Base-by-base conservation (phyloP, 257 asterid species). In the Handroanthus guayacan region DNA sequence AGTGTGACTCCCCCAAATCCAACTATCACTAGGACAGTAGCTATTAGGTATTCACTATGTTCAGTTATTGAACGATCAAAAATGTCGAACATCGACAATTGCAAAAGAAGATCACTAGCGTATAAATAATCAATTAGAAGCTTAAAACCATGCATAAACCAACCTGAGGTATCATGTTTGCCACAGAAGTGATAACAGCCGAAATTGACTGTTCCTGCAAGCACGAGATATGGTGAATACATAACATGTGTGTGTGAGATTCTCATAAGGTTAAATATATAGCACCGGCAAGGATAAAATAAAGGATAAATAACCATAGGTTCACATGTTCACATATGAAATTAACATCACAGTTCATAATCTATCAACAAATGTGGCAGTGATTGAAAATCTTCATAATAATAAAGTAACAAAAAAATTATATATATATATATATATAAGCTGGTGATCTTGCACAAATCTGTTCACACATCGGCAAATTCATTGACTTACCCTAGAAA, bases 161-260 rank as follows among this genome's bases (percentile, higher is more conserved):
- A 81, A 95, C 99, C 99, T 95, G 98, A 60, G 99, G 99, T 83
- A 95, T 86, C 97, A 91, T 89, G 87, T 89, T 95, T 78, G 97
- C 90, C 78, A 89, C 98, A 77, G 98, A 92, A 60, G 91, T 92
- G 74, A 92, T 87, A 77, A 92, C 95, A 77, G 98, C 92, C 55
- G 99, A 92, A 80, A 95, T 84, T 81, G 98, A 92, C 47, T 85
- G 96, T 84, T 95, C 99, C 99, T 95, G 93, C 75, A 80, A 78
- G 81, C 81, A 76, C 69, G 45, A 63, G 50, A 72, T 12, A 36
- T 17, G 74, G 61, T 13, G 47, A 72, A 70, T 56, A 50, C 62
- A 41, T 39, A 41, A 36, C 71, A 78, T 20, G 62, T 16, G 62
- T 60, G 52, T 52, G 63, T 52, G 63, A 3, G 11, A 4, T 69